Percentiles rank a stretch among this genome's conserved stretches.
Conservation (phyloP, 129 eudicot species). For the Flaveria linearis region DNA sequence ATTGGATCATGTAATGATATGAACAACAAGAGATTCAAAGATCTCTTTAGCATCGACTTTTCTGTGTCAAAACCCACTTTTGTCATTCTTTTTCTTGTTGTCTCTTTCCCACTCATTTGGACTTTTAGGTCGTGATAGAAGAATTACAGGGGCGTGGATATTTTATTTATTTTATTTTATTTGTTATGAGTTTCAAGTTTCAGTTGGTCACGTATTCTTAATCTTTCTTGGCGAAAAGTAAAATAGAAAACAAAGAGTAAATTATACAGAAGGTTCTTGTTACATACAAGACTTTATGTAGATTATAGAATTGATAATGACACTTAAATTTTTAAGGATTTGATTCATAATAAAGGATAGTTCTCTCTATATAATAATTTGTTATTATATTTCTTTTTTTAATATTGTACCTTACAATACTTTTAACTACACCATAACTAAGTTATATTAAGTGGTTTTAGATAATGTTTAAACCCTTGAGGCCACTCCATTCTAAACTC, state of each 20-base stretch:
- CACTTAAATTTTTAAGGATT: too few species aligned
- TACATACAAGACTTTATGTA: too few species aligned
- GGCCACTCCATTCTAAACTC: too few species aligned
- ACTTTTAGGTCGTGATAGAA: slow-evolving; percentile 3
- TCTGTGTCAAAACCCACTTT: slow-evolving; percentile 35
- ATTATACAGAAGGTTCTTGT: too few species aligned
- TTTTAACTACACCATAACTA: too few species aligned
- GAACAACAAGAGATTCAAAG: slow-evolving; percentile 30
- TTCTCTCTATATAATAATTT: too few species aligned
- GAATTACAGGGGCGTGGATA: background rate
- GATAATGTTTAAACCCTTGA: too few species aligned
- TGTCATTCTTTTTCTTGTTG: slow-evolving; percentile 11
- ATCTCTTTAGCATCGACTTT: slow-evolving; percentile 48
- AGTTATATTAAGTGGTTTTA: too few species aligned
- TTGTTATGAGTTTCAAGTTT: background rate
- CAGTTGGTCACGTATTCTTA: background rate
- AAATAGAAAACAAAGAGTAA: background rate
- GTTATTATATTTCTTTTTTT: too few species aligned
- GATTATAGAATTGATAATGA: too few species aligned
- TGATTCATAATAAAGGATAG: too few species aligned
- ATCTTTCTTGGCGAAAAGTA: background rate
- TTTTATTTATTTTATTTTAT: background rate
- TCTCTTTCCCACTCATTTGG: slow-evolving; percentile 26
- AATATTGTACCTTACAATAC: too few species aligned
- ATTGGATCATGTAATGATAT: slow-evolving; percentile 32